phyloP scores from a whole-genome alignment of 495 filamentous ascomycete genomes.

The Penicillium robsamsonii region DNA sequence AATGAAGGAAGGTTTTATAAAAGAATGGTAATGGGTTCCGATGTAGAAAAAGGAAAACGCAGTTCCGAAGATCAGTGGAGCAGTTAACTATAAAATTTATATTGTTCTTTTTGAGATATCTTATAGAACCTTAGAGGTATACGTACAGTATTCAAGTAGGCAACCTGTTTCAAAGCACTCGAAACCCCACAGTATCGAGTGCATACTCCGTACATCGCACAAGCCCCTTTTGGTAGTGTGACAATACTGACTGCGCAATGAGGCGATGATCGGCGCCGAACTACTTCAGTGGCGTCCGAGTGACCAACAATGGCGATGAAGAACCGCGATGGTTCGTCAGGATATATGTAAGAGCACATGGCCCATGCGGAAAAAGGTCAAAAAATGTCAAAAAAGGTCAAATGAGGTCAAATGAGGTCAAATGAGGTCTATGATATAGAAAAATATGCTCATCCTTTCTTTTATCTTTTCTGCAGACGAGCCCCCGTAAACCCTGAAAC shows the following conservation, averaged over 20 bases:
- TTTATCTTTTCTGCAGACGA: background rate
- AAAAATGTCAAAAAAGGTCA: too few relatives aligned
- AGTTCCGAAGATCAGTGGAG: slow-evolving; percentile 7
- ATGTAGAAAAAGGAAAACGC: too few relatives aligned
- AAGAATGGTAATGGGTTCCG: slow-evolving; percentile 6
- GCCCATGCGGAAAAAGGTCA: background rate
- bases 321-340: slow-evolving; percentile 2
- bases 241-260: background rate
- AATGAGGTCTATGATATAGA: background rate
- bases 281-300: background rate
- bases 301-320: background rate
- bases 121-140: background rate
- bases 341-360: background rate
- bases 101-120: background rate
- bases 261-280: background rate
- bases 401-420: background rate
- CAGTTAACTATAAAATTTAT: slow-evolving; percentile 1
- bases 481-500: background rate
- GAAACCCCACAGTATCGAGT: background rate
- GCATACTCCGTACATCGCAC: background rate
- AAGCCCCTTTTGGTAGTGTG: slow-evolving; percentile 2
- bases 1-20: background rate
- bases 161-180: background rate
- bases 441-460: background rate
- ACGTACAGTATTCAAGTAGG: background rate